Percentiles rank a stretch among this genome's conserved stretches.
Conservation (phyloP, 192 early-diverging fungal genomes). For the Dimargaris verticillata region DNA sequence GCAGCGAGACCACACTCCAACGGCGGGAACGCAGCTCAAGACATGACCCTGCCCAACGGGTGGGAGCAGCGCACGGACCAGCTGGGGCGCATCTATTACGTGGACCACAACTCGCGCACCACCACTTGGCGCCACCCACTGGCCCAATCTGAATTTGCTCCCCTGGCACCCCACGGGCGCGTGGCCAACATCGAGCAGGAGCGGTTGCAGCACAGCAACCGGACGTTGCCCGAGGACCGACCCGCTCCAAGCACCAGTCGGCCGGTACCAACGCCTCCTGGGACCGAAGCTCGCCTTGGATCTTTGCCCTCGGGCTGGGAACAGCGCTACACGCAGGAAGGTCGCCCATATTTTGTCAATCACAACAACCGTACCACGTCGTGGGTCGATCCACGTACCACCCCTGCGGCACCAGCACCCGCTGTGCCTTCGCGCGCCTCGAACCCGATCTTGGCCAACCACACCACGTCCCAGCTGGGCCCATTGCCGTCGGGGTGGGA, state of each 20-base stretch:
- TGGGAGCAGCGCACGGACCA: slow-evolving; percentile 96
- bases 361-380: slow-evolving; percentile 50
- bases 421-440: neutral
- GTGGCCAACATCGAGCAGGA: slow-evolving; percentile 35
- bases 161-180: neutral
- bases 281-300: slow-evolving; percentile 20
- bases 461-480: neutral
- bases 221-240: slow-evolving; percentile 56
- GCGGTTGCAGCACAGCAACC: slow-evolving; percentile 62
- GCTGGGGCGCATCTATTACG: slow-evolving; percentile 87
- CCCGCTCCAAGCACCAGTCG: neutral
- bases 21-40: neutral
- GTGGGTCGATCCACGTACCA: slow-evolving; percentile 72
- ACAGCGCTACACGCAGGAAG: slow-evolving; percentile 18
- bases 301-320: slow-evolving; percentile 28
- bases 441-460: neutral
- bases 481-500: slow-evolving; percentile 34
- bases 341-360: slow-evolving; percentile 27
- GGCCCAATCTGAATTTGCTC: slow-evolving; percentile 22
- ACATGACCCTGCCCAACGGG: slow-evolving; percentile 27
- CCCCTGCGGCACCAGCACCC: slow-evolving; percentile 11
- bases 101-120: slow-evolving; percentile 90
- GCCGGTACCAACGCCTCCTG: neutral
- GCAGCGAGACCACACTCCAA: too few relatives aligned
- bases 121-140: slow-evolving; percentile 72